Percentiles rank a stretch among this genome's conserved stretches.
These are phyloP conservation scores for Solanum sparsipilum DNA, from an alignment of 257 asterid species.

Conservation along the genomic window DNA sequence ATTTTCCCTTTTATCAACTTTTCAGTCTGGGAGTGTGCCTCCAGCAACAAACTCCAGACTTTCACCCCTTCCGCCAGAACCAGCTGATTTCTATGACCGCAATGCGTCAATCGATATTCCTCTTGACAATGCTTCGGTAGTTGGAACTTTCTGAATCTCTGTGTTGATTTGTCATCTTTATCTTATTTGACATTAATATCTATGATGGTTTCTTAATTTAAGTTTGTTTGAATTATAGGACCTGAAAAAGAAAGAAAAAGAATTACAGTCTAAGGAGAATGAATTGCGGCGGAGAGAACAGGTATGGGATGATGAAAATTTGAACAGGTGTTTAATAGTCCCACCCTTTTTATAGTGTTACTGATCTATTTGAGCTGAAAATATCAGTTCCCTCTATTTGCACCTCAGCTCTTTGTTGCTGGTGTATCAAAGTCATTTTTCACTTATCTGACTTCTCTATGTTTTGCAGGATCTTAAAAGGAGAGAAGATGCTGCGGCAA, in stretches of 20 bases:
- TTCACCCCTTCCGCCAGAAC: conserved; percentile 94
- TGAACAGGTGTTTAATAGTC: neutral
- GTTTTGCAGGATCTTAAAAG: conserved; percentile 4
- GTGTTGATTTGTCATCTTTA: neutral
- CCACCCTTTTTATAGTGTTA: neutral
- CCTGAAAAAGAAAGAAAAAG: conserved; percentile 79
- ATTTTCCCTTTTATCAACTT: conserved; percentile 2
- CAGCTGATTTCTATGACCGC: conserved; percentile 85
- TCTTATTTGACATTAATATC: neutral
- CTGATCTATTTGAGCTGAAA: neutral
- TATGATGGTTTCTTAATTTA: conserved; percentile 6
- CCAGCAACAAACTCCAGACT: conserved; percentile 81
- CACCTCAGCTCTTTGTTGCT: neutral
- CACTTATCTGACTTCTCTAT: neutral
- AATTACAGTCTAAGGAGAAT: conserved; percentile 86
- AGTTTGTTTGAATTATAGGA: conserved; percentile 37
- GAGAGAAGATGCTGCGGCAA: conserved; percentile 43
- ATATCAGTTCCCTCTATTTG: neutral
- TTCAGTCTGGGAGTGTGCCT: conserved; percentile 74
- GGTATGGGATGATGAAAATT: conserved; percentile 25
- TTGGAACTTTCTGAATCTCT: conserved; percentile 3
- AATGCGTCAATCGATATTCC: conserved; percentile 81
- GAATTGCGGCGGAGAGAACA: conserved; percentile 83
- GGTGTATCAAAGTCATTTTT: neutral
- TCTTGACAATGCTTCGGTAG: conserved; percentile 64